Evolutionary conservation across 305 asterid genomes (phyloP).

Genomic region (Fraxinus ornus): DNA sequence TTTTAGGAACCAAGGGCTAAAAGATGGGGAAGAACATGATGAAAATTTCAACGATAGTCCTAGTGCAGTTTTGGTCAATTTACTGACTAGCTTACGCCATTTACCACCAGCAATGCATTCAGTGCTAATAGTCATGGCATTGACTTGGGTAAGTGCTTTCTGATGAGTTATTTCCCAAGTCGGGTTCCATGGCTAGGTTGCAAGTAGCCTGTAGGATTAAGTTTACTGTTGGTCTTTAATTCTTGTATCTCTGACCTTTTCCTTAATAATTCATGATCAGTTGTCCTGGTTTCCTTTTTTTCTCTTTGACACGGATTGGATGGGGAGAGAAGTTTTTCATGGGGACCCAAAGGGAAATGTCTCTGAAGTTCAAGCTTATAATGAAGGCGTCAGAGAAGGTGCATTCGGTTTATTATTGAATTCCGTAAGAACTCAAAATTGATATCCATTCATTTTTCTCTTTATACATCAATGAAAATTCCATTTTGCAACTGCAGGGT

Average conservation of each 20-base stretch:
- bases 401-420: slow-evolving; percentile 99
- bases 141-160: slow-evolving; percentile 80
- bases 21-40: slow-evolving; percentile 39
- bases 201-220: neutral
- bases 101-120: slow-evolving; percentile 97
- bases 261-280: slow-evolving; percentile 33
- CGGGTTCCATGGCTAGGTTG: neutral
- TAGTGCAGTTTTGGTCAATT: slow-evolving; percentile 93
- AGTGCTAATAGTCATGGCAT: slow-evolving; percentile 95
- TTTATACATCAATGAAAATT: slow-evolving; percentile 16
- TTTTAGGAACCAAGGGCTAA: slow-evolving; percentile 41
- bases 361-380: slow-evolving; percentile 67
- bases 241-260: neutral
- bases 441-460: slow-evolving; percentile 31
- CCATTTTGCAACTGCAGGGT: slow-evolving; percentile 13
- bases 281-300: slow-evolving; percentile 99
- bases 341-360: slow-evolving; percentile 90
- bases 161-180: neutral
- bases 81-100: slow-evolving; percentile 93
- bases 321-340: slow-evolving; percentile 99
- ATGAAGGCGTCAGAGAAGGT: slow-evolving; percentile 99
- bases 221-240: slow-evolving; percentile 19
- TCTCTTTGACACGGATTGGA: slow-evolving; percentile 98
- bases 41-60: slow-evolving; percentile 74
- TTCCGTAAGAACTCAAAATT: slow-evolving; percentile 92